phyloP scores from a whole-genome alignment of 1,284 basidiomycete genomes.

The Ganoderma resinaceum region DNA sequence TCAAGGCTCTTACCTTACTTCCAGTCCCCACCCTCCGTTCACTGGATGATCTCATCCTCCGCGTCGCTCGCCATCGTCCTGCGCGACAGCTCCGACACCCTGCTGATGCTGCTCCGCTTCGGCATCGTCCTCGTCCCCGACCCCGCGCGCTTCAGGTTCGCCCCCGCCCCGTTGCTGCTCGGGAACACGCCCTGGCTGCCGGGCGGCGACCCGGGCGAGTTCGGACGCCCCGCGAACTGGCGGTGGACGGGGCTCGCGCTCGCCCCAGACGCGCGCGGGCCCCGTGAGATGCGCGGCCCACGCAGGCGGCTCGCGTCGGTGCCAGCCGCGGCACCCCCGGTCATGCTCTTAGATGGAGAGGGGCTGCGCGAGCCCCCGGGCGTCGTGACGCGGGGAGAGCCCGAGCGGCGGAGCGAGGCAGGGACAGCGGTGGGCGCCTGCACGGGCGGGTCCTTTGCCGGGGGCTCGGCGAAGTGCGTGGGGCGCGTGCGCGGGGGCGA shows the following conservation, averaged over 20 bases:
- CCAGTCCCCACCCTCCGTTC: neutral
- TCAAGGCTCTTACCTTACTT: neutral
- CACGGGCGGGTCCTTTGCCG: constrained; percentile 39
- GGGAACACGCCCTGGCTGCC: constrained; percentile 24
- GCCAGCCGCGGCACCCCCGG: constrained; percentile 43
- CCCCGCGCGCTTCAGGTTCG: constrained; percentile 33
- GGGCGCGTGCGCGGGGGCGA: constrained; percentile 35
- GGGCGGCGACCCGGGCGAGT: constrained; percentile 40
- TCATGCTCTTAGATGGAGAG: constrained; percentile 44
- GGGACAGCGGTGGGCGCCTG: constrained; percentile 49
- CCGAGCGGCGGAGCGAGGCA: constrained; percentile 41
- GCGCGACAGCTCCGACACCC: constrained; percentile 66
- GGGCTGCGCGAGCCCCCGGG: constrained; percentile 47
- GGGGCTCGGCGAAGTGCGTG: constrained; percentile 38
- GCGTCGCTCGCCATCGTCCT: constrained; percentile 83
- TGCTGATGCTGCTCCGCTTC: constrained; percentile 48
- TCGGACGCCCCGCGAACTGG: constrained; percentile 37
- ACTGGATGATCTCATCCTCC: constrained; percentile 69
- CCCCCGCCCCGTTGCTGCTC: constrained; percentile 17
- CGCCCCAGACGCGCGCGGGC: constrained; percentile 56
- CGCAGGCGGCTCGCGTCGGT: constrained; percentile 56
- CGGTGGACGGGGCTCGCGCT: constrained; percentile 64
- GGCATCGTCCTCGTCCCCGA: constrained; percentile 36
- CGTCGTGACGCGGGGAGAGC: constrained; percentile 41
- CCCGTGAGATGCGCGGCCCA: constrained; percentile 58